These are phyloP conservation scores for Lachnellula suecica DNA, from an alignment of 2,329 filamentous ascomycete genomes.

Conservation along the genomic window DNA sequence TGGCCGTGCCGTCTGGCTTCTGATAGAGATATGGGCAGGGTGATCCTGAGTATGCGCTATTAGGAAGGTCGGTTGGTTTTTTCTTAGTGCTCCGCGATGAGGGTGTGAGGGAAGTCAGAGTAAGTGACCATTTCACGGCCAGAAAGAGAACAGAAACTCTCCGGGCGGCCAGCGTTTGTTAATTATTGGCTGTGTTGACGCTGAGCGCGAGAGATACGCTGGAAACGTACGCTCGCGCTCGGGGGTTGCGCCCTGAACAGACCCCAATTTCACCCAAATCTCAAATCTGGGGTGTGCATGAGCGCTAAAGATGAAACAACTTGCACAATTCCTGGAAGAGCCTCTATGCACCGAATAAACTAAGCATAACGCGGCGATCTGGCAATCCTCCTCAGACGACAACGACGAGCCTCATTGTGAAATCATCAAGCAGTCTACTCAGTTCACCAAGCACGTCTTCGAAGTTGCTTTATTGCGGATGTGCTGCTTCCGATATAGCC, in stretches of 20 bases:
- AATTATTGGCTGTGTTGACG: slow-evolving; percentile 2
- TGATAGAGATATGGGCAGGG: background rate
- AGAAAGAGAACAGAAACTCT: background rate
- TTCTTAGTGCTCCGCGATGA: background rate
- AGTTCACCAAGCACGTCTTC: background rate
- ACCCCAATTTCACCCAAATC: slow-evolving; percentile 4
- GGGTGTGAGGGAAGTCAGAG: too few relatives aligned
- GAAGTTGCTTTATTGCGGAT: slow-evolving; percentile 3
- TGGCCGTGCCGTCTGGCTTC: background rate
- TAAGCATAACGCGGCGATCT: slow-evolving; percentile 2
- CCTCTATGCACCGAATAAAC: slow-evolving; percentile 13
- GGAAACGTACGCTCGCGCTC: background rate
- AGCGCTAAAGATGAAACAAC: slow-evolving; percentile 22
- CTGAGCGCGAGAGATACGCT: background rate
- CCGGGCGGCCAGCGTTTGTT: background rate
- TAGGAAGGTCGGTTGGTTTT: background rate
- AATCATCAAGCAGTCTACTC: background rate
- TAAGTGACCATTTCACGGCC: background rate
- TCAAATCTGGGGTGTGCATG: slow-evolving; percentile 19
- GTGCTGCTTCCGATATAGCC: background rate
- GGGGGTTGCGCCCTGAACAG: background rate
- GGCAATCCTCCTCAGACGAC: background rate
- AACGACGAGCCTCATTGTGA: background rate
- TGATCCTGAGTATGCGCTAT: background rate
- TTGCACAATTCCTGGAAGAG: slow-evolving; percentile 11